Base-by-base conservation (phyloP, 192 early-diverging fungal species). In the Backusella morwellensis region DNA sequence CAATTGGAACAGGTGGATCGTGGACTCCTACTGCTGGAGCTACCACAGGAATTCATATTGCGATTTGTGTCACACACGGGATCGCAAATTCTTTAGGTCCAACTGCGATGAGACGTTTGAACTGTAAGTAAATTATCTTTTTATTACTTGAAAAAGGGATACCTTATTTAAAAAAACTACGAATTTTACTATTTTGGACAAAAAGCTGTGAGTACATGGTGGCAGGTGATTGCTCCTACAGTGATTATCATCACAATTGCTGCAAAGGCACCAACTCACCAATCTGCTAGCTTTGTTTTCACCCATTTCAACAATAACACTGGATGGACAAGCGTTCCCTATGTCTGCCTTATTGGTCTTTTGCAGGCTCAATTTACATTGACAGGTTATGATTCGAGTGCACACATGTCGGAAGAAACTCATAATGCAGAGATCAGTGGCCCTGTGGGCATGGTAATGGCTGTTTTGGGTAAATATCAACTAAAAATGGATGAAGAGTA, bases 331-430 rank as follows among this genome's bases (percentile, higher is more conserved):
- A 75, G 35, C 8, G 29, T 35, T 17, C 77, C 50, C 21, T 78
- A 75, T 59, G 81, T 82, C 21, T 56, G 69, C 19, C 63, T 82
- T 35, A 35, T 75, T 35, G 86, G 84, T 75, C 77, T 87, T n/a
- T 77, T 87, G 34, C 84, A 85, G 19, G 83, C 86, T 1, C 86
- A 87, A 44, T 87, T 85, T 66, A 87, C 86, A 7, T 73, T 87
- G 66, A 87, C 86, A n/a, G 86, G 86, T 3, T 82, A 83, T 47
- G 86, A 87, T 72, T 77, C 86, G 1, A 81, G 78, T 21, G 86
- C 86, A 59, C 86, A 87, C 52, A 81, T 87, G 81, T 79, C 84
- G 1, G 86, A 87, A 32, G 86, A 87, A 73, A 87, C 86, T 29
- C 77, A 81, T 67, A 84, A 84, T 36, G 86, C 86, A 4, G 77